Base-by-base conservation (phyloP, 345 rosid genomes). In the Syzygium oleosum region DNA sequence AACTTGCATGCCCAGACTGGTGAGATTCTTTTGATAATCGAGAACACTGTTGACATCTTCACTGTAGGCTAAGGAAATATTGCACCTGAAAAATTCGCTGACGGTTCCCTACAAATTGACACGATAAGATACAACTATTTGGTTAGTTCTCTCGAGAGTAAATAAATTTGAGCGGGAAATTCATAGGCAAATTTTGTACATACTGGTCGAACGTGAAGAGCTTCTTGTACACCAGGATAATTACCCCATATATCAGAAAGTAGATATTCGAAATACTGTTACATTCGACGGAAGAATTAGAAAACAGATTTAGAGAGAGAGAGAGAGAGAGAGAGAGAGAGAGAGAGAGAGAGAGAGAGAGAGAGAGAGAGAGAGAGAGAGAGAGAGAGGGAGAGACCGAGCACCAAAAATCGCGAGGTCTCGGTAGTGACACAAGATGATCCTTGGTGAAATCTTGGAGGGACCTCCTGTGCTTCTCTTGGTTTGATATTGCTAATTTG, bases 161-260 rank as follows among this genome's bases (percentile, higher is more conserved):
- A 84, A 56, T 9, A 17, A 23, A n/a, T 5, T 21, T 12, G 34
- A 49, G 23, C 12, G 3, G 7, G 51, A 55, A 55, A 4, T 25
- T 12, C 29, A 22, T 17, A 41, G 14, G n/a, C 4, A 16, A 21
- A 41, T 14, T 15, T 53, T 38, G 51, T 10, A 59, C 89, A 23
- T 84, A 91, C 93, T 87, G 59, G 55, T 46, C 92, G 86, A 52
- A 92, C 78, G 54, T 86, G 87, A 9, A 92, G 91, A 38, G 93
- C 90, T 43, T 63, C 53, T 85, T 86, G 92, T 46, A 92, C 92
- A 31, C 31, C 23, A 73, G 77, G 51, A 87, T 90, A 89, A 61
- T 92, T 90, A 22, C 85, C 86, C 92, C 92, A 90, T 38, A 63
- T 17, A 12, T 73, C 46, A 19, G 59, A 4, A 46, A 90, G 79